phyloP scores from a whole-genome alignment of 768 basidiomycete species.

The Filobasidium wieringae region DNA sequence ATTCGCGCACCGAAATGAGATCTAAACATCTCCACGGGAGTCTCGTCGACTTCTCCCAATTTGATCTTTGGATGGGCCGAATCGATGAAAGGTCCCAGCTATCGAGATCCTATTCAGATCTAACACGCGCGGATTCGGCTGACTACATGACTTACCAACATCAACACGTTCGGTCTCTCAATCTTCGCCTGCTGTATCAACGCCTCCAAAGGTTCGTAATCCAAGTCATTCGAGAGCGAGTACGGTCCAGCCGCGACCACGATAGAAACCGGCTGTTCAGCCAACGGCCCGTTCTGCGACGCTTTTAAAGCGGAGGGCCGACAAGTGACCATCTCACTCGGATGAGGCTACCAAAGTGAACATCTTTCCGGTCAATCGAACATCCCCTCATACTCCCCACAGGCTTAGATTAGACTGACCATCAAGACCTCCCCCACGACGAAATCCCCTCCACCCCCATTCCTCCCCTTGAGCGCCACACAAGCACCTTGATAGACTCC shows the following conservation, averaged over 20 bases:
- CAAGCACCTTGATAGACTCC: constrained; percentile 83
- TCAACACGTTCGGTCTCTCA: constrained; percentile 59
- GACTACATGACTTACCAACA: constrained; percentile 52
- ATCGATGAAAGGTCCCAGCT: constrained; percentile 92
- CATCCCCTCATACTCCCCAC: background rate
- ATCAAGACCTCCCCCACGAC: constrained; percentile 66
- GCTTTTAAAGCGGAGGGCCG: constrained; percentile 41
- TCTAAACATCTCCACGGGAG: constrained; percentile 58
- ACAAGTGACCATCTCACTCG: constrained; percentile 42
- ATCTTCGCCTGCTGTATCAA: constrained; percentile 54
- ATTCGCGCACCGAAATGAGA: constrained; percentile 53
- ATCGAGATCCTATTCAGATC: background rate
- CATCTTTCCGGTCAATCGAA: background rate
- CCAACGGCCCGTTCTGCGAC: constrained; percentile 38
- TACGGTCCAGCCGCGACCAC: constrained; percentile 75
- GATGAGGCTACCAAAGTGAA: constrained; percentile 49
- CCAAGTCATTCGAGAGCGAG: constrained; percentile 63
- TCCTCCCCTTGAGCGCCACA: constrained; percentile 71
- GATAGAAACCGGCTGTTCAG: constrained; percentile 51
- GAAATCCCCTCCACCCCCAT: constrained; percentile 83
- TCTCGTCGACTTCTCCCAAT: constrained; percentile 57
- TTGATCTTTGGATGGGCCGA: constrained; percentile 60
- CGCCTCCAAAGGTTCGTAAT: constrained; percentile 57
- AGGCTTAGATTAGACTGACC: constrained; percentile 45
- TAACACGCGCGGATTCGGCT: constrained; percentile 6